phyloP scores from a whole-genome alignment of 2,329 filamentous ascomycete genomes.

The Nemania sp. region DNA sequence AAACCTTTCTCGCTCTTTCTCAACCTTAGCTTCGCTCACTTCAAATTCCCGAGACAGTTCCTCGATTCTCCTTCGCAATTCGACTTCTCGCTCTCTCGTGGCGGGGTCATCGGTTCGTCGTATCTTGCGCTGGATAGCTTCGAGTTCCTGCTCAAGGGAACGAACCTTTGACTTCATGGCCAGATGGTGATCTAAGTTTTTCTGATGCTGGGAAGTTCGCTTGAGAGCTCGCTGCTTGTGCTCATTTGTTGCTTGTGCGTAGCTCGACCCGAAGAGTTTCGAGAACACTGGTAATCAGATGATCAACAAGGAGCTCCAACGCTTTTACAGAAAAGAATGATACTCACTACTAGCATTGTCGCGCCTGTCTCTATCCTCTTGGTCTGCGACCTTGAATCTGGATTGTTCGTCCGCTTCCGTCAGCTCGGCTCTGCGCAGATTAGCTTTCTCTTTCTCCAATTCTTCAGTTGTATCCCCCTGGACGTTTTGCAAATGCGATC shows the following conservation, averaged over 20 bases:
- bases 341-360: background rate
- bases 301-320: background rate
- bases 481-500: background rate
- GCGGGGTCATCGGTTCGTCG: background rate
- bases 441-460: background rate
- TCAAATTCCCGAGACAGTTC: background rate
- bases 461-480: background rate
- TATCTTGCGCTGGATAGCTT: background rate
- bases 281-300: background rate
- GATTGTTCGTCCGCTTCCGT: background rate
- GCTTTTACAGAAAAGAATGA: background rate
- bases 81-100: background rate
- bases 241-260: background rate
- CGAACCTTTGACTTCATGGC: background rate
- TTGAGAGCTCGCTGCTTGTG: background rate
- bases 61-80: background rate
- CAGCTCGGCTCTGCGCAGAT: background rate
- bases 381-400: background rate
- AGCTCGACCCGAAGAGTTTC: background rate
- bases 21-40: background rate
- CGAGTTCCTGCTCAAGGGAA: background rate
- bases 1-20: constrained; percentile 1
- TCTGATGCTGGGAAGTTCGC: background rate
- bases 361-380: background rate
- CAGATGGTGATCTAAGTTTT: background rate